Evolutionary conservation across 768 basidiomycete genomes (phyloP).

Genomic region (Auricularia auricula-judae): DNA sequence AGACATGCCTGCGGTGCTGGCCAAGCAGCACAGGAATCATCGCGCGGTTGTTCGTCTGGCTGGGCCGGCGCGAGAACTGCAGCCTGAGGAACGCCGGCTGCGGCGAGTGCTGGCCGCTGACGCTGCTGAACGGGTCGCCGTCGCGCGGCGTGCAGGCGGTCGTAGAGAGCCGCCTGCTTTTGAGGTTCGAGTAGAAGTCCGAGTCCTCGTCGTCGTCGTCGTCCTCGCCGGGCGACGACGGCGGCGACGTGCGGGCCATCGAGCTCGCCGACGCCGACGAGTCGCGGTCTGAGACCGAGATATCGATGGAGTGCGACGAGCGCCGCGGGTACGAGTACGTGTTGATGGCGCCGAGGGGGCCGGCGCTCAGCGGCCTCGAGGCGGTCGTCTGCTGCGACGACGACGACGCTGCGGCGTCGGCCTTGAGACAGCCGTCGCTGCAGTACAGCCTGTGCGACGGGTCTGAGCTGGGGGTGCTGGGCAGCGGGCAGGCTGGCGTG

Average conservation of each 20-base stretch:
- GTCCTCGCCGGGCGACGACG: neutral
- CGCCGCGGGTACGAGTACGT: conserved; percentile 1
- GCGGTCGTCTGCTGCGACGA: neutral
- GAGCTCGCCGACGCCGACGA: neutral
- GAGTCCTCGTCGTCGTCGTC: neutral
- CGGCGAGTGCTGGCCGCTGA: neutral
- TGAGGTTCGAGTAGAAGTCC: neutral
- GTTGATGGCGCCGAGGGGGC: neutral
- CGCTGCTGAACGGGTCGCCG: neutral
- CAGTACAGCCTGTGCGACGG: neutral
- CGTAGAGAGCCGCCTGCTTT: neutral
- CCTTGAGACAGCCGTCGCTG: neutral
- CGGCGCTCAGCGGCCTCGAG: neutral
- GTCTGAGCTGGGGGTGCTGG: neutral
- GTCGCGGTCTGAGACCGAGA: neutral
- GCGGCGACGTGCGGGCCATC: neutral
- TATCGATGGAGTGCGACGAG: neutral
- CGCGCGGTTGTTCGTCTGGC: neutral
- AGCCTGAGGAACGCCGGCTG: neutral
- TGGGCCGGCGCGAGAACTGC: neutral
- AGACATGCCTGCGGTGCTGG: neutral
- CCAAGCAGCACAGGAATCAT: neutral
- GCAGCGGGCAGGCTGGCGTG: neutral
- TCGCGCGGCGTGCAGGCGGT: neutral
- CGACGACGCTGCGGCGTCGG: neutral